phyloP scores from a whole-genome alignment of 495 filamentous ascomycete species.

The Umbilicaria muhlenbergii region DNA sequence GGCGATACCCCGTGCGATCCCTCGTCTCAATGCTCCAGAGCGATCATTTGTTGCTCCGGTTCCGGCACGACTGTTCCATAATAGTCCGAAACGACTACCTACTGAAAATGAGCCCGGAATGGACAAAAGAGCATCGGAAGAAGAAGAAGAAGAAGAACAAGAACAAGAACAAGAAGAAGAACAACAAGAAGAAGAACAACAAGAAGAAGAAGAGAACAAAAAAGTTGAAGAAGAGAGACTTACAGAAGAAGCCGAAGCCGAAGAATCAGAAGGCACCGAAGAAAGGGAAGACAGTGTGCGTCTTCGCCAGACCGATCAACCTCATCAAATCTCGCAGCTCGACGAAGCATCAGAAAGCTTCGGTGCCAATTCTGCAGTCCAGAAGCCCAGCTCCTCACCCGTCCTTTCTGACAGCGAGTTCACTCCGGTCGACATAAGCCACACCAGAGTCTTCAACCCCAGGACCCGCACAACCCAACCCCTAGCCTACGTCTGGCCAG shows the following conservation, averaged over 20 bases:
- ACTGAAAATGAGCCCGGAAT: neutral
- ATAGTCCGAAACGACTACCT: too few species aligned
- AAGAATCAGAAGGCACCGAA: conserved; percentile 1
- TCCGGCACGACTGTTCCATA: too few species aligned
- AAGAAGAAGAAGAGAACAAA: conserved; percentile 15
- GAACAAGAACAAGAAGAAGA: conserved; percentile 21
- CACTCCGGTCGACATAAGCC: too few species aligned
- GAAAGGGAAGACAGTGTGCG: conserved; percentile 1
- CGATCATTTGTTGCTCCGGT: too few species aligned
- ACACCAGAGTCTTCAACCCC: too few species aligned
- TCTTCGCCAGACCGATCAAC: too few species aligned
- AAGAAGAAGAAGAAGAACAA: conserved; percentile 7
- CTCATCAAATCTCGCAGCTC: too few species aligned
- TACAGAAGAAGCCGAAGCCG: neutral
- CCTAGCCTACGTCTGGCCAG: conserved; percentile 31
- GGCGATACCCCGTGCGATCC: conserved; percentile 33
- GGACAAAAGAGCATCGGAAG: neutral
- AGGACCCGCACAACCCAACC: too few species aligned
- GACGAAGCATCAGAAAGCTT: too few species aligned
- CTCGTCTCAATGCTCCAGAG: conserved; percentile 1
- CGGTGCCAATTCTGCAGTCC: too few species aligned
- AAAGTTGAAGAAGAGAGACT: conserved; percentile 16
- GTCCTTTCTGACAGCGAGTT: too few species aligned
- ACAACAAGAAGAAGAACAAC: conserved; percentile 1
- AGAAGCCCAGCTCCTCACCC: too few species aligned